Conservation (phyloP, 2,329 filamentous ascomycete genomes). For the Penicillium brasilianum region DNA sequence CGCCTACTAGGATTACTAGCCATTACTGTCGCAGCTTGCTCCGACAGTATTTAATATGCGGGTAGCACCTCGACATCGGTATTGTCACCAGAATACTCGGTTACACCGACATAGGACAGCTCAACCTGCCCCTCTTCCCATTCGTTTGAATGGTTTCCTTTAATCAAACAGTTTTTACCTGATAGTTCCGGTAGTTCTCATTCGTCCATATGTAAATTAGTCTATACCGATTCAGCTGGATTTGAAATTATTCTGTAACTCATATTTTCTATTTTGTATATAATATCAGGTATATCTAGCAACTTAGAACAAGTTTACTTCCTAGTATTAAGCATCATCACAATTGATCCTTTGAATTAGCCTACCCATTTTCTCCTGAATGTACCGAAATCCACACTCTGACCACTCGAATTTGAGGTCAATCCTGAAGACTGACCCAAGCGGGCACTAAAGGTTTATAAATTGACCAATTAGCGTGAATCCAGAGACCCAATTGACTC, state of each 20-base stretch:
- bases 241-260: conserved; percentile 9
- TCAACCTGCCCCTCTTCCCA: conserved; percentile 11
- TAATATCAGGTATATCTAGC: conserved; percentile 4
- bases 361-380: conserved; percentile 1
- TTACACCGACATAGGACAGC: conserved; percentile 13
- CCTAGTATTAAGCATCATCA: conserved; percentile 3
- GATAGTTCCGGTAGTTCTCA: conserved; percentile 12
- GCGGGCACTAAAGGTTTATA: neutral
- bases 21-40: too few relatives aligned
- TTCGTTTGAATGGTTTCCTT: conserved; percentile 8
- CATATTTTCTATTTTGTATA: conserved; percentile 4
- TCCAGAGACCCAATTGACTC: neutral
- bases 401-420: conserved; percentile 3
- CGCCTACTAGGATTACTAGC: too few relatives aligned
- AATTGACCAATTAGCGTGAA: conserved; percentile 1
- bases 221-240: conserved; percentile 9
- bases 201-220: neutral
- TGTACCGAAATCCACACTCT: neutral
- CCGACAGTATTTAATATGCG: conserved; percentile 13
- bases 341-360: conserved; percentile 4
- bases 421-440: neutral
- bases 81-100: conserved; percentile 11
- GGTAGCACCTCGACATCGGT: conserved; percentile 8
- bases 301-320: conserved; percentile 3
- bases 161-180: conserved; percentile 9